Evolutionary conservation across 2,329 filamentous ascomycete genomes (phyloP).

Genomic region (Waltergamsia citrina): DNA sequence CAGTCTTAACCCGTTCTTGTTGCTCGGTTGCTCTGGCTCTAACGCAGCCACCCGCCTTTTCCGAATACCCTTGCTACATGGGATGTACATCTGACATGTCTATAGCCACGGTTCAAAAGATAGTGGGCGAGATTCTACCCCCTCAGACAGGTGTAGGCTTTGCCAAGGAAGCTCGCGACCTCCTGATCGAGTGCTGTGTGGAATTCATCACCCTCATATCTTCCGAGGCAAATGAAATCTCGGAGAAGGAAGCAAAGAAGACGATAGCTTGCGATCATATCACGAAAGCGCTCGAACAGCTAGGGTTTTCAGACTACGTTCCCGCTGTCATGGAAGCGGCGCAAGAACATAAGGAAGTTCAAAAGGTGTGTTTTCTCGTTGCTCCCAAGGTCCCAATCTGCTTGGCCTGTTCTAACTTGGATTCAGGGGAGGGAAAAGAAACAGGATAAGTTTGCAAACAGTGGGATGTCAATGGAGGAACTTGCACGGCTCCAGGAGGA

Average conservation of each 20-base stretch:
- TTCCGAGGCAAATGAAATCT: conserved; percentile 98
- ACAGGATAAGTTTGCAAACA: conserved; percentile 92
- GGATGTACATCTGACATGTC: neutral
- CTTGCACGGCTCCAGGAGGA: conserved; percentile 83
- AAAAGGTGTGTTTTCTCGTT: conserved; percentile 57
- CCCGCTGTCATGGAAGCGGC: conserved; percentile 79
- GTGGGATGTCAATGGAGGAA: conserved; percentile 84
- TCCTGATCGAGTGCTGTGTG: conserved; percentile 96
- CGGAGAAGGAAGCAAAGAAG: conserved; percentile 98
- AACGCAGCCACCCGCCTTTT: too few relatives aligned
- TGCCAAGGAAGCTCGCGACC: conserved; percentile 87
- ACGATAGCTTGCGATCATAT: conserved; percentile 98
- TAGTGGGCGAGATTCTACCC: conserved; percentile 88
- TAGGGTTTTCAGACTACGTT: conserved; percentile 90
- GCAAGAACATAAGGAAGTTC: conserved; percentile 81
- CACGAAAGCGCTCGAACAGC: conserved; percentile 82
- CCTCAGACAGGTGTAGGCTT: conserved; percentile 69
- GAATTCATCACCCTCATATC: conserved; percentile 98
- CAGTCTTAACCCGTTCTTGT: neutral
- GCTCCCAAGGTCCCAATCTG: conserved; percentile 5
- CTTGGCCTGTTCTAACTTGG: neutral
- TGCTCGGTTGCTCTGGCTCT: too few relatives aligned
- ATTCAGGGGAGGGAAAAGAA: conserved; percentile 86
- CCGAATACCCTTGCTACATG: neutral
- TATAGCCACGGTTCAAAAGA: conserved; percentile 71